Conservation (phyloP, 2,329 filamentous ascomycete genomes). For the Alternaria ethzedia region DNA sequence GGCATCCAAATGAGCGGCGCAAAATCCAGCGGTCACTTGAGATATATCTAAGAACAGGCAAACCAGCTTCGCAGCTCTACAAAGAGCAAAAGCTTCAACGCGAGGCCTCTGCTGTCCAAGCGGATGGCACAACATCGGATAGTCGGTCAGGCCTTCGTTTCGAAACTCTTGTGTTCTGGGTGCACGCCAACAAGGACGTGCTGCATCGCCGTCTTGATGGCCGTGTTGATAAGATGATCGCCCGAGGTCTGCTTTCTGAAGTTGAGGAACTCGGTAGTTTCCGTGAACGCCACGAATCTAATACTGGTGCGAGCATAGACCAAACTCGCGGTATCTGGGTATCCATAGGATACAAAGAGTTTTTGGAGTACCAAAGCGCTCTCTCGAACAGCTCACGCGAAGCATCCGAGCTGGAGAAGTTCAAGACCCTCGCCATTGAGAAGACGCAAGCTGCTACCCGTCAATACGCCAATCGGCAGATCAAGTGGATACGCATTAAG, state of each 20-base stretch:
- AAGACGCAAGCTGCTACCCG: conserved; percentile 82
- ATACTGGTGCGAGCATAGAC: conserved; percentile 66
- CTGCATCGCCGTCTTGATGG: conserved; percentile 74
- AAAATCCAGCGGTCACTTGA: conserved; percentile 91
- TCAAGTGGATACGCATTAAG: conserved; percentile 86
- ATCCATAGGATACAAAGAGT: conserved; percentile 94
- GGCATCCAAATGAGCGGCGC: conserved; percentile 91
- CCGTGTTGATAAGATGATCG: conserved; percentile 85
- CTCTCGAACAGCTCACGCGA: conserved; percentile 33
- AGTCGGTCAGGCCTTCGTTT: conserved; percentile 53
- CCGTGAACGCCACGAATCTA: conserved; percentile 51
- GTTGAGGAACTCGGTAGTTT: conserved; percentile 61
- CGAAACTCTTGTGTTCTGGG: conserved; percentile 80
- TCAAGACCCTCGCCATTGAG: conserved; percentile 69
- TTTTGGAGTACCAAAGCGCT: conserved; percentile 70
- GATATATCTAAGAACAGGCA: conserved; percentile 85
- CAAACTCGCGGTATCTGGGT: conserved; percentile 89
- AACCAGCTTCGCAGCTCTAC: conserved; percentile 84
- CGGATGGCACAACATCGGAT: neutral
- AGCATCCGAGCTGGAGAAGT: conserved; percentile 56
- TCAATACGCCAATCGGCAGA: conserved; percentile 85
- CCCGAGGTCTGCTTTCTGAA: conserved; percentile 68
- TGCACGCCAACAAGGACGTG: conserved; percentile 71
- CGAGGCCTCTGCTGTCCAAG: conserved; percentile 37
- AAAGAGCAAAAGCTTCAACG: conserved; percentile 66